A percentile compares a stretch with the other conserved stretches of the same genome.
Conservation (phyloP, 345 rosid species). For the Pseudoturritis turrita region DNA sequence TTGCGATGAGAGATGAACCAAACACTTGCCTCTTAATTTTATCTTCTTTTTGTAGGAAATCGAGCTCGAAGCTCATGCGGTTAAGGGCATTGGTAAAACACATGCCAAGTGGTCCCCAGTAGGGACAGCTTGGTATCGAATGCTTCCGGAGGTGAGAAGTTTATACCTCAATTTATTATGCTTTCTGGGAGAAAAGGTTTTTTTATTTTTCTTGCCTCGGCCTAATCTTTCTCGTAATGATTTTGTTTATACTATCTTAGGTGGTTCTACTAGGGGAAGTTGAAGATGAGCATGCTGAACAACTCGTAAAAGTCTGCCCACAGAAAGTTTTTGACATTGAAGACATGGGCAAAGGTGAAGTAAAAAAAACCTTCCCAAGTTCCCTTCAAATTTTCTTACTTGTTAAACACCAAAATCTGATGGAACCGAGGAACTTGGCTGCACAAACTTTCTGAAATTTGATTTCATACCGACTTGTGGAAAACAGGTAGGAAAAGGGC, state of each 20-base stretch:
- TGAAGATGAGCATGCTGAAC: conserved; percentile 58
- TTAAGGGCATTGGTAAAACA: conserved; percentile 85
- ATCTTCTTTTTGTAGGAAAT: conserved; percentile 59
- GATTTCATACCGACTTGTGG: not conserved
- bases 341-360: conserved; percentile 78
- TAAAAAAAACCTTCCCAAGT: not conserved
- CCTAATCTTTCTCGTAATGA: not conserved
- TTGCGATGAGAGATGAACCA: not conserved
- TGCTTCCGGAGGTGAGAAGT: conserved; percentile 82
- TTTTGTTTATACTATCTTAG: conserved; percentile 33
- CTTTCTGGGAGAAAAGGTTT: not conserved
- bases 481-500: conserved; percentile 73
- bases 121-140: conserved; percentile 90
- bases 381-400: not conserved
- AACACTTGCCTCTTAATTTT: not conserved
- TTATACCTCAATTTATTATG: not conserved
- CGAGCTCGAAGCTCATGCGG: conserved; percentile 93
- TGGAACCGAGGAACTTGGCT: not conserved
- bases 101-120: conserved; percentile 99
- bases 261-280: conserved; percentile 57
- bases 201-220: not conserved
- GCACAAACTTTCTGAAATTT: not conserved
- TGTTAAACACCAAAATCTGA: not conserved
- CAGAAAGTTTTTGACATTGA: conserved; percentile 84
- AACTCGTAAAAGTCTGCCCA: conserved; percentile 65